Percentiles rank a stretch among this genome's conserved stretches.
phyloP scores from a whole-genome alignment of 2,329 filamentous ascomycete genomes.

The Xylaria multiplex region DNA sequence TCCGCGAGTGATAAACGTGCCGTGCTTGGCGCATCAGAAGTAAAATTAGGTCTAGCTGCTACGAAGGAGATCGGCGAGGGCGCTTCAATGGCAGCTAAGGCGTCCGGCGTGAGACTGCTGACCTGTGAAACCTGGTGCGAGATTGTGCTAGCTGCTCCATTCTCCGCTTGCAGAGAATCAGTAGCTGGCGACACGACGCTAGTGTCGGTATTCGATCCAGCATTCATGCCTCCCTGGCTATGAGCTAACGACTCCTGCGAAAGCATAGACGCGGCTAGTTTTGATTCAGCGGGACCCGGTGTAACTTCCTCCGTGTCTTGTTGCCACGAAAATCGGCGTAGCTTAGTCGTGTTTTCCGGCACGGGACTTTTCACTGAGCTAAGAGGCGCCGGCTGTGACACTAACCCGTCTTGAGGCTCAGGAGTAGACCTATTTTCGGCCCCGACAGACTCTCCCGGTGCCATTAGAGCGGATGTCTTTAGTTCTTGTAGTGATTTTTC shows the following conservation, averaged over 20 bases:
- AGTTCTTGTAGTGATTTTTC: conserved; percentile 52
- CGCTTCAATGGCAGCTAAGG: conserved; percentile 50
- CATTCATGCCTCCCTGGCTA: conserved; percentile 5
- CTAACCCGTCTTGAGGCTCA: conserved; percentile 17
- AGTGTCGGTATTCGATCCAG: conserved; percentile 6
- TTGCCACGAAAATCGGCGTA: conserved; percentile 58
- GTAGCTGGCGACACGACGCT: conserved; percentile 19
- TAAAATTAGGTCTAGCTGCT: conserved; percentile 43
- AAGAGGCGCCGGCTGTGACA: conserved; percentile 40
- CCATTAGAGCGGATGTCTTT: conserved; percentile 34
- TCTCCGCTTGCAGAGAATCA: conserved; percentile 34
- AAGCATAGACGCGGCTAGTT: conserved; percentile 23
- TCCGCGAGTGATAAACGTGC: conserved; percentile 55
- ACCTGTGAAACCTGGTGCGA: conserved; percentile 53
- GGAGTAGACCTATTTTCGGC: conserved; percentile 8
- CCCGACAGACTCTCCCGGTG: conserved; percentile 5
- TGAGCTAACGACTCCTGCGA: conserved; percentile 16
- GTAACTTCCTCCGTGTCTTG: conserved; percentile 43
- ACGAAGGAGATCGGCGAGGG: conserved; percentile 57
- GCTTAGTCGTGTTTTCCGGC: conserved; percentile 23
- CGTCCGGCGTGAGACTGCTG: conserved; percentile 48
- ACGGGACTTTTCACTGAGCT: conserved; percentile 37
- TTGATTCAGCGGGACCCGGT: conserved; percentile 30
- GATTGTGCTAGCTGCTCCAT: conserved; percentile 37
- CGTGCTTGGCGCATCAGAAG: conserved; percentile 35